These are phyloP conservation scores for Thermochaetoides dissita DNA, from an alignment of 2,329 filamentous ascomycete genomes.

Conservation along the genomic window DNA sequence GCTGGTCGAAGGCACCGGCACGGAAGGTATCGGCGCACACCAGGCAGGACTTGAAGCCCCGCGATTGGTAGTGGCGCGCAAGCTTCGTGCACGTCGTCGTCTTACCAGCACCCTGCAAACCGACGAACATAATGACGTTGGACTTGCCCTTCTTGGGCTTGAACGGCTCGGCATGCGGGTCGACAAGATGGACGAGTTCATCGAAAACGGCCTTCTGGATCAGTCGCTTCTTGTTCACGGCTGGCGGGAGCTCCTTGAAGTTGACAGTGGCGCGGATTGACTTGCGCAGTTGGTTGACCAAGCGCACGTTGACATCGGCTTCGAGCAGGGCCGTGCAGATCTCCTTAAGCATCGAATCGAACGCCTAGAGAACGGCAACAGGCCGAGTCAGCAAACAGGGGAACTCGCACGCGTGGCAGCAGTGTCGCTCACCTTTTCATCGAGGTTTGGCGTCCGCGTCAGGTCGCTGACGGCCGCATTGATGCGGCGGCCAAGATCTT, in stretches of 20 bases:
- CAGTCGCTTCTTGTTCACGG: constrained; percentile 94
- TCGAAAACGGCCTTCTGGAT: constrained; percentile 98
- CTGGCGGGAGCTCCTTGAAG: constrained; percentile 81
- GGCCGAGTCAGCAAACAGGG: constrained; percentile 20
- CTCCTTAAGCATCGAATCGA: constrained; percentile 96
- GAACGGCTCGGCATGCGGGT: constrained; percentile 89
- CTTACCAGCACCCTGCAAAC: constrained; percentile 92
- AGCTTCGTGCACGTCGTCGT: constrained; percentile 97
- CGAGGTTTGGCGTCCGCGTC: constrained; percentile 80
- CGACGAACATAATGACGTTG: constrained; percentile 99
- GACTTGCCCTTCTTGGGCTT: constrained; percentile 91
- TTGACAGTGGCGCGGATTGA: constrained; percentile 85
- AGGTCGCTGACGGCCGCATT: constrained; percentile 91
- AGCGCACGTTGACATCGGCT: constrained; percentile 91
- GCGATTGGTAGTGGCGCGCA: constrained; percentile 82
- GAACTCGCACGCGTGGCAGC: constrained; percentile 4
- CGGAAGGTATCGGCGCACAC: constrained; percentile 98
- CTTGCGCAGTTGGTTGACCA: constrained; percentile 81
- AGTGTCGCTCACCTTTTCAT: constrained; percentile 62
- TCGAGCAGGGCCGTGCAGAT: constrained; percentile 91
- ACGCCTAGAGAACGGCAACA: constrained; percentile 45
- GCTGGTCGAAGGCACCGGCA: constrained; percentile 92
- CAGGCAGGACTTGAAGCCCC: constrained; percentile 83
- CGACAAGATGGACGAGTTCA: constrained; percentile 86
- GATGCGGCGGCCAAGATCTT: constrained; percentile 96